Base-by-base conservation (phyloP, 164 flowering plant species). In the Malania oleifera region DNA sequence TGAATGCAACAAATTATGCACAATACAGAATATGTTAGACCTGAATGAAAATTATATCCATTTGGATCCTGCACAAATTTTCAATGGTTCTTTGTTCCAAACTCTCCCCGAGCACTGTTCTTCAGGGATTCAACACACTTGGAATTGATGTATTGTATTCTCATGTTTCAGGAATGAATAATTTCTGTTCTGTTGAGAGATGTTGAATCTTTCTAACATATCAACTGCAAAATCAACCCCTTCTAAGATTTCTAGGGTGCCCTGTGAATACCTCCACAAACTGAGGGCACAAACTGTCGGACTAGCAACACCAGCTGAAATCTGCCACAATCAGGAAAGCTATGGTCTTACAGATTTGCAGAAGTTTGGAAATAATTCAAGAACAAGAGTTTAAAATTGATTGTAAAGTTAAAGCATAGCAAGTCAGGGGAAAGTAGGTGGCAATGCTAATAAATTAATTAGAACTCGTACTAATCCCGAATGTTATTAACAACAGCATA, bases 211-310 rank as follows among this genome's bases (percentile, higher is more conserved):
- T n/a, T n/a, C n/a, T n/a, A n/a, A n/a, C n/a, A n/a, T n/a, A n/a
- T n/a, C n/a, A n/a, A n/a, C 49, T 43, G 51, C 39, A 4, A 27
- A 26, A 34, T n/a, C 15, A 41, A 28, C 19, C 1, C 26, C 26
- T 47, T 43, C 69, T 75, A 74, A 19, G 75, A 66, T 66, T 70
- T 77, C 34, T n/a, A 57, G 9, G 22, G 58, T 66, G 51, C 66
- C 68, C 46, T 86, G 67, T 13, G 83, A 79, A 60, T 76, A 75
- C 76, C 86, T 83, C 96, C 91, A 85, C 62, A 88, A 61, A 63
- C 67, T 67, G 20, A 82, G 25, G 1, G 61, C 83, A 50, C 83
- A 31, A 66, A 83, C 69, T 7, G 76, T 58, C 29, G 73, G 45
- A 37, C 82, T 80, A 35, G 86, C 87, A 40, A 83, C 34, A 15